These are phyloP conservation scores for Fagopyrum homotropicum DNA, from an alignment of 148 eudicot species.

Conservation along the genomic window DNA sequence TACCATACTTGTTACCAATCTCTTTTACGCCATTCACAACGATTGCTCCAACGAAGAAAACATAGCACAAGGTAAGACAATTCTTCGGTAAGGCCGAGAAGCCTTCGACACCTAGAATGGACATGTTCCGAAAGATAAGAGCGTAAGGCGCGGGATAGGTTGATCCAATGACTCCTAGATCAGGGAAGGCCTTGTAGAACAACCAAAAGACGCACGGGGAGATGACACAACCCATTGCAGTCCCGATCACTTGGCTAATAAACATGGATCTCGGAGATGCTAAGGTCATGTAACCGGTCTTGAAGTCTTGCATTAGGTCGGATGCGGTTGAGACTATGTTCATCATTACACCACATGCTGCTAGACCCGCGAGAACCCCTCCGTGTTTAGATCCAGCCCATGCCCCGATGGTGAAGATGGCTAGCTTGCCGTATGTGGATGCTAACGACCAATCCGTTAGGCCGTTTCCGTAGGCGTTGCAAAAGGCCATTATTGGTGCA, in stretches of 20 bases:
- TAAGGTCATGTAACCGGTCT: slow-evolving; percentile 69
- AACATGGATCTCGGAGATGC: slow-evolving; percentile 75
- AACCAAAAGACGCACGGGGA: slow-evolving; percentile 74
- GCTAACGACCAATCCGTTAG: slow-evolving; percentile 86
- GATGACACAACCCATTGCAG: slow-evolving; percentile 65
- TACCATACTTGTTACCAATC: slow-evolving; percentile 10
- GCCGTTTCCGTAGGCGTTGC: slow-evolving; percentile 91
- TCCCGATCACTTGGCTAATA: slow-evolving; percentile 59
- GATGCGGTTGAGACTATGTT: slow-evolving; percentile 65
- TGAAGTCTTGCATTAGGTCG: slow-evolving; percentile 62
- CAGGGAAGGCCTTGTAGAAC: slow-evolving; percentile 43
- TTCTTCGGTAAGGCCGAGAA: slow-evolving; percentile 43
- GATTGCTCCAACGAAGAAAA: slow-evolving; percentile 35
- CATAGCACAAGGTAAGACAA: slow-evolving; percentile 43
- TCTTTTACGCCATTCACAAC: slow-evolving; percentile 42
- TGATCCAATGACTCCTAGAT: slow-evolving; percentile 34
- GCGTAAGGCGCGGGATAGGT: slow-evolving; percentile 52
- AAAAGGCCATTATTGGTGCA: slow-evolving; percentile 67
- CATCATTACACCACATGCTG: slow-evolving; percentile 84
- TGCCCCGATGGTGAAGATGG: slow-evolving; percentile 61
- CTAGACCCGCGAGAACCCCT: slow-evolving; percentile 64
- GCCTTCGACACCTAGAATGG: slow-evolving; percentile 58
- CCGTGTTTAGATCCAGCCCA: slow-evolving; percentile 63
- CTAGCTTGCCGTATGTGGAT: slow-evolving; percentile 76
- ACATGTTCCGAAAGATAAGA: slow-evolving; percentile 41